phyloP scores from a whole-genome alignment of 805 yeast species.

The Pichia pseudocactophila region DNA sequence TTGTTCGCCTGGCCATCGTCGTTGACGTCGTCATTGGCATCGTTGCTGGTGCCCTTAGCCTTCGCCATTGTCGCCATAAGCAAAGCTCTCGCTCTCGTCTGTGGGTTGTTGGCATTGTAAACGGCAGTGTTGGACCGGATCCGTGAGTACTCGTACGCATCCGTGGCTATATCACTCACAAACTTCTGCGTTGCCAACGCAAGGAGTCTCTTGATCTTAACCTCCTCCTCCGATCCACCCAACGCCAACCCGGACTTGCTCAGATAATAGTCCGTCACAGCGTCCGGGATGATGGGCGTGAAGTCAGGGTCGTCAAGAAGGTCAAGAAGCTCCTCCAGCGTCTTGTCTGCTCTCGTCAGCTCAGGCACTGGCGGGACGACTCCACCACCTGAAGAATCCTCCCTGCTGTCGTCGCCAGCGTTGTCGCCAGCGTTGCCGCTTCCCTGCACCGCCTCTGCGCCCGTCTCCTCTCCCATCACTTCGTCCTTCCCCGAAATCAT shows the following conservation, averaged over 20 bases:
- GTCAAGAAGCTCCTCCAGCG: conserved; percentile 73
- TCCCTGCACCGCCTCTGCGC: not conserved
- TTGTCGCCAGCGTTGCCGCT: conserved; percentile 1
- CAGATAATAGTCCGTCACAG: conserved; percentile 87
- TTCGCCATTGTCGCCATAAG: conserved; percentile 44
- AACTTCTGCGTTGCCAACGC: conserved; percentile 97
- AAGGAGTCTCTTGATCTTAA: conserved; percentile 58
- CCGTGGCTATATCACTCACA: conserved; percentile 87
- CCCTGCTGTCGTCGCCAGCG: not conserved
- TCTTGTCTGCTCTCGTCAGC: conserved; percentile 67
- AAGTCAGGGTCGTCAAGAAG: conserved; percentile 92
- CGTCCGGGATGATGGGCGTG: conserved; percentile 94
- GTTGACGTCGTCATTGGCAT: conserved; percentile 21
- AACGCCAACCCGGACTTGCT: conserved; percentile 50
- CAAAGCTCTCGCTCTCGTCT: conserved; percentile 71
- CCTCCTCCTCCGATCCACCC: conserved; percentile 29
- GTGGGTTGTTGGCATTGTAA: conserved; percentile 79
- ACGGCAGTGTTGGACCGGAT: conserved; percentile 85
- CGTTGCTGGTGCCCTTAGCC: conserved; percentile 14
- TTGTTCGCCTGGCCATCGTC: conserved; percentile 22
- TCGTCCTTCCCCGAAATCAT: not conserved
- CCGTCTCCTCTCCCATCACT: not conserved
- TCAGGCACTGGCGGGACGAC: conserved; percentile 40
- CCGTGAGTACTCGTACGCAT: conserved; percentile 91
- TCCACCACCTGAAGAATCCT: too few species aligned